phyloP scores from a whole-genome alignment of 805 yeast species.

The Teunomyces pallodes region DNA sequence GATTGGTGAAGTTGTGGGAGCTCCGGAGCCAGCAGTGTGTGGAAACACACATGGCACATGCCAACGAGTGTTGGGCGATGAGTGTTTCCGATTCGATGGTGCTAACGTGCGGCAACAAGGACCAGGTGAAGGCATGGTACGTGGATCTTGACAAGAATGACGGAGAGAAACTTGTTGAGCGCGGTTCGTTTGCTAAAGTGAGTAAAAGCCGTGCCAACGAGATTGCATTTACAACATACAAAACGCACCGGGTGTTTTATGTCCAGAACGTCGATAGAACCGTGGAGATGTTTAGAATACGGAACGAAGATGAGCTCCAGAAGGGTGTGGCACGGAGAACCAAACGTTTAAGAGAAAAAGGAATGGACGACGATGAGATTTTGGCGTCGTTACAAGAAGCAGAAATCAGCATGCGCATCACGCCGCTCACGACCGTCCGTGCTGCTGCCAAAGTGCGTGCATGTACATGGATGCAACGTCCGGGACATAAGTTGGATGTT shows the following conservation, averaged over 20 bases:
- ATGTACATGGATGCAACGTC: constrained; percentile 58
- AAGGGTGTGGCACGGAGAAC: constrained; percentile 77
- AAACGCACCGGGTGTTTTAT: constrained; percentile 51
- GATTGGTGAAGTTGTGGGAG: constrained; percentile 92
- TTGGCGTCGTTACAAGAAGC: constrained; percentile 38
- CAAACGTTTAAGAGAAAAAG: constrained; percentile 74
- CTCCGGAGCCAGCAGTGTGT: constrained; percentile 82
- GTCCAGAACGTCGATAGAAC: constrained; percentile 80
- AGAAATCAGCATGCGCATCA: constrained; percentile 57
- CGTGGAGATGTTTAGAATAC: constrained; percentile 73
- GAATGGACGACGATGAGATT: constrained; percentile 57
- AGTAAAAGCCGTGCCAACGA: constrained; percentile 70
- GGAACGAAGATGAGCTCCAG: constrained; percentile 72
- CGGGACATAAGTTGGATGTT: constrained; percentile 52
- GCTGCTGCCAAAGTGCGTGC: constrained; percentile 62
- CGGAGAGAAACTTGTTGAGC: constrained; percentile 46
- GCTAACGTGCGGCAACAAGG: constrained; percentile 76
- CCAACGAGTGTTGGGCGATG: constrained; percentile 91
- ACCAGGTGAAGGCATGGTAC: constrained; percentile 81
- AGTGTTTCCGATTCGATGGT: constrained; percentile 45
- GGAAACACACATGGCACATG: constrained; percentile 92
- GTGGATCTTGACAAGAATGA: constrained; percentile 56
- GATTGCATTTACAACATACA: constrained; percentile 46
- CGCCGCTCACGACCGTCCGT: constrained; percentile 68
- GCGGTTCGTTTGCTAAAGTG: constrained; percentile 70